These are phyloP conservation scores for Gossypium longicalyx DNA, from an alignment of 345 rosid species.

Conservation along the genomic window DNA sequence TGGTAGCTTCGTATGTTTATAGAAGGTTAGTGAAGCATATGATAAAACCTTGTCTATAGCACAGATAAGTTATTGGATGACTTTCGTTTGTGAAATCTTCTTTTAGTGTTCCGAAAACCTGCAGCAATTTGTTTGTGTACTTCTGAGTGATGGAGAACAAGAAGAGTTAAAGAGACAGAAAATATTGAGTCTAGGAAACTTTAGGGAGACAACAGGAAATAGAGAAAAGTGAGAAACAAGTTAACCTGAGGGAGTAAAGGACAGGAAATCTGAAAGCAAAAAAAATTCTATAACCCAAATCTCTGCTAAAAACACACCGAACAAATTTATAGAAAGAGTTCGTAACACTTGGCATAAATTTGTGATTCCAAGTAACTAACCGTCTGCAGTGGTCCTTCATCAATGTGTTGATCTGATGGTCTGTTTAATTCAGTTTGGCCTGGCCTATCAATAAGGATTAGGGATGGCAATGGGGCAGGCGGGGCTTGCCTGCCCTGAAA, in stretches of 20 bases:
- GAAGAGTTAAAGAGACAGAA: neutral
- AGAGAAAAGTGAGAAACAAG: conserved; percentile 1
- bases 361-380: neutral
- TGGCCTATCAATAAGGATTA: neutral
- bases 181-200: neutral
- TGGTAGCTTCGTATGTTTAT: conserved; percentile 86
- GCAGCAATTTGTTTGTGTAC: neutral
- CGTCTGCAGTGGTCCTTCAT: neutral
- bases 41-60: conserved; percentile 12
- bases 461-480: too few relatives aligned
- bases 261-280: neutral
- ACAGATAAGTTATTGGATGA: neutral
- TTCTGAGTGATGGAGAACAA: neutral
- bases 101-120: neutral
- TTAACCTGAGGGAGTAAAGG: neutral
- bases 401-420: neutral
- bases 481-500: too few relatives aligned
- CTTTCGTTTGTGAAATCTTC: neutral
- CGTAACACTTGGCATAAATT: neutral
- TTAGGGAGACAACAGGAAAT: neutral
- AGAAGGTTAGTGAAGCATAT: conserved; percentile 55
- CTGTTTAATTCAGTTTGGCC: neutral
- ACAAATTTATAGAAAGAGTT: neutral
- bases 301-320: neutral
- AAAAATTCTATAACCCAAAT: neutral